A percentile compares a stretch with the other conserved stretches of the same genome.
Evolutionary conservation across 306 rosid species (phyloP).

Genomic region (Cyclanthera cordifolia): DNA sequence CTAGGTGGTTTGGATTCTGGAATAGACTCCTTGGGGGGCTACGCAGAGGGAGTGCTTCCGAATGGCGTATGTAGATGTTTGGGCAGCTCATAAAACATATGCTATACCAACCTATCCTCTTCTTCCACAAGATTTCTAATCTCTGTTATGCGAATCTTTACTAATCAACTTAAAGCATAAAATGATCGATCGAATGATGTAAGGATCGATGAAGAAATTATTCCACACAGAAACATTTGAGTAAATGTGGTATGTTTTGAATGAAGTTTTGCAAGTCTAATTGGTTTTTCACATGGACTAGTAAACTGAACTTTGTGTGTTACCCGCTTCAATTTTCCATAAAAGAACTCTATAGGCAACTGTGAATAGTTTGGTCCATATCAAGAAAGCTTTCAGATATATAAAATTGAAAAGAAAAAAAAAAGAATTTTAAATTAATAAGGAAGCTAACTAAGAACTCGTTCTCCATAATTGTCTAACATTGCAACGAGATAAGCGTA

Average conservation of each 20-base stretch:
- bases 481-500: background rate
- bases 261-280: background rate
- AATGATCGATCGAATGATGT: background rate
- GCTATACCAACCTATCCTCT: too few relatives aligned
- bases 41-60: too few relatives aligned
- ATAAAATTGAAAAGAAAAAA: background rate
- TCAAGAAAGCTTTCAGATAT: background rate
- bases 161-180: background rate
- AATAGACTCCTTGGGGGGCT: too few relatives aligned
- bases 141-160: background rate
- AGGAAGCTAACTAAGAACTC: background rate
- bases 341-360: background rate
- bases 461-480: background rate
- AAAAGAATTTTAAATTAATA: too few relatives aligned
- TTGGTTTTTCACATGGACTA: background rate
- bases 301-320: background rate
- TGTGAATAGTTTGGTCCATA: background rate
- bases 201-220: background rate
- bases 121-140: background rate
- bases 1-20: too few relatives aligned
- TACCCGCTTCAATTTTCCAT: background rate
- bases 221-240: background rate
- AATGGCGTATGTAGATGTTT: too few relatives aligned
- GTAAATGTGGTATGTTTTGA: background rate
- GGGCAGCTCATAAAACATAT: too few relatives aligned